phyloP scores from a whole-genome alignment of 208 protist species.

The Tritrichomonas musculus region DNA sequence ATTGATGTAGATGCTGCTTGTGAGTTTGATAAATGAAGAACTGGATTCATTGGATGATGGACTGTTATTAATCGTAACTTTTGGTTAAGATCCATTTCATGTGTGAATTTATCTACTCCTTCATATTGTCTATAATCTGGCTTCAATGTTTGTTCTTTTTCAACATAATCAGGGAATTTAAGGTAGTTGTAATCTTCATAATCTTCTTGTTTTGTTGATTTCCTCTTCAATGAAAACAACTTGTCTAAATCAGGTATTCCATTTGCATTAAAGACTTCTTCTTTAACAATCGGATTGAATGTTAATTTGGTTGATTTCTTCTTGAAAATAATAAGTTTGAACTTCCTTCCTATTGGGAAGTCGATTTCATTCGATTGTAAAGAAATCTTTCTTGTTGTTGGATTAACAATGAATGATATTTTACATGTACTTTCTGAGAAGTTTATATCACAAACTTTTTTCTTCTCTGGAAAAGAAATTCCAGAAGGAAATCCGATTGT shows the following conservation, averaged over 20 bases:
- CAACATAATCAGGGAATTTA: no score
- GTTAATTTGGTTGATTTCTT: background rate
- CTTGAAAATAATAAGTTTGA: background rate
- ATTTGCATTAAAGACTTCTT: background rate
- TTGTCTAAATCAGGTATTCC: no score
- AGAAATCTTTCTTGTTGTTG: background rate
- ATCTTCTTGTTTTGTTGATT: no score
- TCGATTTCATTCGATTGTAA: background rate
- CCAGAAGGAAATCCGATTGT: background rate
- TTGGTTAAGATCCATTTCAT: no score
- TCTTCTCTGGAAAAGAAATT: background rate
- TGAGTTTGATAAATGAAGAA: no score
- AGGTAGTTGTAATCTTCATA: no score
- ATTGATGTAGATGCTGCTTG: background rate
- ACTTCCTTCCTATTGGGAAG: background rate
- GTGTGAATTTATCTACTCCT: no score
- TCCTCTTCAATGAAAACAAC: no score
- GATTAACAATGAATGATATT: background rate
- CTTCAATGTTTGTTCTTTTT: no score
- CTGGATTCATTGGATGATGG: no score
- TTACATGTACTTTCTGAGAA: background rate
- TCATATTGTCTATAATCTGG: no score
- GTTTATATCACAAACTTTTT: background rate
- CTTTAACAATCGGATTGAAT: background rate
- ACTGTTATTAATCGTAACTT: no score